Evolutionary conservation across 768 basidiomycete genomes (phyloP).

Genomic region (Tylopilus felleus): DNA sequence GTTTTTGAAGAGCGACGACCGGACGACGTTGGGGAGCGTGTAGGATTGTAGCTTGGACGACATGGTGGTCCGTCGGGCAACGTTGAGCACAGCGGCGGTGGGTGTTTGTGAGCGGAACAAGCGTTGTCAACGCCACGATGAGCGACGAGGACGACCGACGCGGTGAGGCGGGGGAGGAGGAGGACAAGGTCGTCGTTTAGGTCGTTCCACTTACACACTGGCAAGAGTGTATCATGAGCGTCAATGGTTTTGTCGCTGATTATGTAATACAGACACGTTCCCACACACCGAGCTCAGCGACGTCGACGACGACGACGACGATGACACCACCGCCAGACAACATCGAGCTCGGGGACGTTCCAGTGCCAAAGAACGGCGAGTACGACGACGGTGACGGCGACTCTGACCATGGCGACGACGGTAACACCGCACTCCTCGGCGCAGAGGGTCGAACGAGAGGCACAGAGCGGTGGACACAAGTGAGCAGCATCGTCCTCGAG

Average conservation of each 20-base stretch:
- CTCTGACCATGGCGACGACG: conserved; percentile 31
- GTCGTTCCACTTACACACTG: not conserved
- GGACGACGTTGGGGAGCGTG: conserved; percentile 44
- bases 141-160: conserved; percentile 13
- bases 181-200: not conserved
- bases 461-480: conserved; percentile 48
- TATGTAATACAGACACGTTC: not conserved
- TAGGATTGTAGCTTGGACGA: conserved; percentile 57
- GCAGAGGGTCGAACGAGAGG: conserved; percentile 29
- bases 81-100: conserved; percentile 9
- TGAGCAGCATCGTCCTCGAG: conserved; percentile 66
- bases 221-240: conserved; percentile 25
- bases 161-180: conserved; percentile 2
- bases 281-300: conserved; percentile 4
- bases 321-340: not conserved
- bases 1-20: conserved; percentile 60
- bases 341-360: not conserved
- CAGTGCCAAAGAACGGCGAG: not conserved
- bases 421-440: conserved; percentile 44
- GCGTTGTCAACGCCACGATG: conserved; percentile 7
- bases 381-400: not conserved
- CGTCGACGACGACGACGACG: not conserved
- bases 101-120: conserved; percentile 9
- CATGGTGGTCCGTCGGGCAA: conserved; percentile 42
- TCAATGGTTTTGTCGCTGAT: conserved; percentile 26